Base-by-base conservation (phyloP, 2,329 filamentous ascomycete genomes). In the Thelonectria rubi region DNA sequence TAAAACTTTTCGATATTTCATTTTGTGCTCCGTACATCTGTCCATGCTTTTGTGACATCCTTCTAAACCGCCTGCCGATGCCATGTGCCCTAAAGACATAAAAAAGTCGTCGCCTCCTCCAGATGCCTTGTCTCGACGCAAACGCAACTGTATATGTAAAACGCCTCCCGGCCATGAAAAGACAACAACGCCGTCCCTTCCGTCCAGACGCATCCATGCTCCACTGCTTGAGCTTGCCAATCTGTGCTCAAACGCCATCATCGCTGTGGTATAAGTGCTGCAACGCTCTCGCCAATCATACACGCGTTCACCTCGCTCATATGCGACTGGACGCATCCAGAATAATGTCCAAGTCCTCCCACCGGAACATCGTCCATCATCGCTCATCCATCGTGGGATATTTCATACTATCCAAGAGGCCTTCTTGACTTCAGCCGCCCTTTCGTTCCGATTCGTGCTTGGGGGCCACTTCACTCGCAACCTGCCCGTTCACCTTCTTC, bases 361-460 rank as follows among this genome's bases (percentile, higher is more conserved):
- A 48, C 46, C 47, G 18, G 26, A 46, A 52, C 26, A 61, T 39
- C 55, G 55, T 54, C 20, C 56, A 66, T 54, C 37, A 42, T 40
- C 56, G 45, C 55, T 24, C 45, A 58, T 40, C 49, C 55, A 26
- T 63, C 55, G 48, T 54, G 30, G 47, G 50, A 54, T 55, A 56
- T 46, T 30, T 51, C 43, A 55, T 57, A 60, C 55, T 71, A 71
- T 71, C 69, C 69, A 71, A 71, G 65, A 71, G 64, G 5, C 26
- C 10, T 9, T 5, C 26, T 7, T 7, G 21, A 24, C 21, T 24
- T 84, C 79, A 89, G 50, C 87, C 87, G 2, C 87, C 87, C 69
- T 89, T 89, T 60, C 87, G 83, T 62, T 89, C 87, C 2, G 82
- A 83, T 12, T 85, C 84, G 55, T 87, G 82, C 74, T 82, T 86